A percentile compares a stretch with the other conserved stretches of the same genome.
phyloP scores from a whole-genome alignment of 2,329 filamentous ascomycete genomes.

The Phialophora chinensis region DNA sequence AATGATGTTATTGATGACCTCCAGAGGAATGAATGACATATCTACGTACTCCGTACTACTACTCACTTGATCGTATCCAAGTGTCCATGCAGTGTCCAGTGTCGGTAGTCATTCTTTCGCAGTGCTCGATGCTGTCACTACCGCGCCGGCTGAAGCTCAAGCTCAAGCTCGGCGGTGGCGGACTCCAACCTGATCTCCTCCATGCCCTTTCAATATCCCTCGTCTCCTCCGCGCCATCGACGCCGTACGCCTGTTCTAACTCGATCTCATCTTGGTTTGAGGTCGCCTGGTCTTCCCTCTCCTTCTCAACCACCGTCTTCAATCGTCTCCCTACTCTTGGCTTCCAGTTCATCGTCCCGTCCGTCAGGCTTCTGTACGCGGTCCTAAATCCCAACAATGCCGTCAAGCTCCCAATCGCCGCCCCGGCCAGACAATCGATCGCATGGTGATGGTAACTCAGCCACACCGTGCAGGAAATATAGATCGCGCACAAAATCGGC shows the following conservation, averaged over 20 bases:
- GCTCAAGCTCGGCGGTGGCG: neutral
- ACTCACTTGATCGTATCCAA: neutral
- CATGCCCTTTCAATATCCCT: neutral
- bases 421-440: slow-evolving; percentile 70
- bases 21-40: neutral
- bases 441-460: slow-evolving; percentile 75
- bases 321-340: slow-evolving; percentile 25
- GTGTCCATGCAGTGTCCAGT: neutral
- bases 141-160: neutral
- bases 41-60: neutral
- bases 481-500: slow-evolving; percentile 67
- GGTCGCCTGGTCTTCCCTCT: neutral
- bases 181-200: neutral
- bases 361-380: slow-evolving; percentile 24
- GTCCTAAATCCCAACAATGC: slow-evolving; percentile 45
- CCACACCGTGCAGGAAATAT: slow-evolving; percentile 72
- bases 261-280: neutral
- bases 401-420: slow-evolving; percentile 63
- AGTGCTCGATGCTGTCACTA: neutral
- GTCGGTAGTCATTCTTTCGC: neutral
- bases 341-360: slow-evolving; percentile 16
- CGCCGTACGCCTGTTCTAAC: neutral
- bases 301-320: slow-evolving; percentile 17
- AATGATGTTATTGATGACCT: neutral
- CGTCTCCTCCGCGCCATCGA: neutral